Conservation (phyloP, 2,329 filamentous ascomycete species). For the Fusarium nelsonii region DNA sequence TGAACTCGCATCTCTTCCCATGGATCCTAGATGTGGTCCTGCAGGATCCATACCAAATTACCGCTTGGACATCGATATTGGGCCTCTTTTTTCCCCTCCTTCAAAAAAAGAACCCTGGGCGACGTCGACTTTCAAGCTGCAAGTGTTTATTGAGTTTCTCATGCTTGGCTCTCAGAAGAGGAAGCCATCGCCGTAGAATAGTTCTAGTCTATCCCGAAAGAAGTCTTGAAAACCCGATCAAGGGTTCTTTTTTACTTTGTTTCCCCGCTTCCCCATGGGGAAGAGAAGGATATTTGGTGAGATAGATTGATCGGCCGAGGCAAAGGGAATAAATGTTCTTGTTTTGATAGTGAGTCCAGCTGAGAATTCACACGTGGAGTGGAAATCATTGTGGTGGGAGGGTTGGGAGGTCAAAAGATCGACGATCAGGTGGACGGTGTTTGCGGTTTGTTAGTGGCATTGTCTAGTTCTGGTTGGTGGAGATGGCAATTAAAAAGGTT, state of each 20-base stretch:
- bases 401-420: conserved; percentile 16
- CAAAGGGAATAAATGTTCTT: background rate
- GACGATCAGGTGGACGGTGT: conserved; percentile 38
- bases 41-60: background rate
- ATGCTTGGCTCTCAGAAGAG: conserved; percentile 36
- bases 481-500: conserved; percentile 6
- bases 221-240: conserved; percentile 31
- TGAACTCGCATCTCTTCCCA: conserved; percentile 25
- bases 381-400: conserved; percentile 8
- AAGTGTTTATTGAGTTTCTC: background rate
- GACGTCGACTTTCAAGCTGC: conserved; percentile 18
- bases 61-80: conserved; percentile 4
- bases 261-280: conserved; percentile 41
- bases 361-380: conserved; percentile 20
- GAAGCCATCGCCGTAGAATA: conserved; percentile 39
- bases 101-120: background rate
- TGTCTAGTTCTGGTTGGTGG: conserved; percentile 36
- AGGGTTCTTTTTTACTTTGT: background rate
- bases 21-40: background rate
- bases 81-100: background rate
- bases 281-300: conserved; percentile 8
- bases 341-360: background rate
- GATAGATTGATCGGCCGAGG: conserved; percentile 26
- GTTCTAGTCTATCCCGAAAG: conserved; percentile 35
- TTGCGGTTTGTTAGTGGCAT: conserved; percentile 1